Percentiles rank a stretch among this genome's conserved stretches.
Evolutionary conservation across 192 early-diverging fungal genomes (phyloP).

Genomic region (Nowakowskiella sp.): DNA sequence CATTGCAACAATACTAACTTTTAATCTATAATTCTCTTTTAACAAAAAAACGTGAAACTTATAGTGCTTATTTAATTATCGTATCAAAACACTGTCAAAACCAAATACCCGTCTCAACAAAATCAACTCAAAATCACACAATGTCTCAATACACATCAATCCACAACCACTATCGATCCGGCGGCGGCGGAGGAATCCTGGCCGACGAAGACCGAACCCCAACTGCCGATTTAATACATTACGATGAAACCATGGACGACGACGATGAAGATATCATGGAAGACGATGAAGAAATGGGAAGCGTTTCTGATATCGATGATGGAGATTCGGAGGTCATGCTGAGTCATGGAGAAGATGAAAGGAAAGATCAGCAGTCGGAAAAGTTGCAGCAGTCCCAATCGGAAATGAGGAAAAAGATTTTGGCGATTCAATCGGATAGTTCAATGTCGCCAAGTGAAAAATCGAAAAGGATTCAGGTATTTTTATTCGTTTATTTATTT

Average conservation of each 20-base stretch:
- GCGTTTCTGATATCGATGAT: neutral
- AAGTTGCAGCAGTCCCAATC: constrained; percentile 19
- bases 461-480: constrained; percentile 64
- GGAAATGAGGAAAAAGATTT: constrained; percentile 56
- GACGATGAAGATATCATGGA: constrained; percentile 8
- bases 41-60: too few species aligned
- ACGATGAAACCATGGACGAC: neutral
- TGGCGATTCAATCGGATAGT: constrained; percentile 52
- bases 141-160: too few species aligned
- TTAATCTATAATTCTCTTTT: too few species aligned
- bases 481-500: neutral
- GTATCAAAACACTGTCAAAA: too few species aligned
- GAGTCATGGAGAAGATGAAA: constrained; percentile 11
- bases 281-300: neutral
- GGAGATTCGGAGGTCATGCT: neutral
- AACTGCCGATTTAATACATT: neutral
- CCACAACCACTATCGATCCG: neutral
- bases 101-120: too few species aligned
- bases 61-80: too few species aligned
- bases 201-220: neutral
- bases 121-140: too few species aligned
- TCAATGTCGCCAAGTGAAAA: constrained; percentile 48
- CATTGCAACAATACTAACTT: too few species aligned
- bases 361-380: constrained; percentile 16
- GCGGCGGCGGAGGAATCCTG: neutral